Percentiles rank a stretch among this genome's conserved stretches.
Conservation (phyloP, 176 grass and related monocot species). For the Sorghum bicolor region Sorghum_bicolor_NCBIv3 NC_012872.2:60001501-60002000, state of each 20-base stretch:
- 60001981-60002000: background rate
- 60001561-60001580: background rate
- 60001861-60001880: background rate
- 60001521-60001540: background rate
- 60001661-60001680: conserved; percentile 50
- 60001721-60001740: conserved; percentile 78
- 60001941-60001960: conserved; percentile 14
- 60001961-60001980: background rate
- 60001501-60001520: background rate
- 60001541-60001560: conserved; percentile 6
- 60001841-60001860: conserved; percentile 22
- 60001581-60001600: background rate
- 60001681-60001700: conserved; percentile 99
- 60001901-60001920: background rate
- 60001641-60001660: conserved; percentile 12
- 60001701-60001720: conserved; percentile 96
- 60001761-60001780: conserved; percentile 83
- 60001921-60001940: background rate
- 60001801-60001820: conserved; percentile 88
- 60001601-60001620: conserved; percentile 6
- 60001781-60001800: conserved; percentile 99
- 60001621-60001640: background rate
- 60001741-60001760: conserved; percentile 71
- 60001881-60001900: background rate
- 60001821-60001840: conserved; percentile 15